A percentile compares a stretch with the other conserved stretches of the same genome.
Conservation (phyloP, 257 asterid genomes). For the Solanum peruvianum region DNA sequence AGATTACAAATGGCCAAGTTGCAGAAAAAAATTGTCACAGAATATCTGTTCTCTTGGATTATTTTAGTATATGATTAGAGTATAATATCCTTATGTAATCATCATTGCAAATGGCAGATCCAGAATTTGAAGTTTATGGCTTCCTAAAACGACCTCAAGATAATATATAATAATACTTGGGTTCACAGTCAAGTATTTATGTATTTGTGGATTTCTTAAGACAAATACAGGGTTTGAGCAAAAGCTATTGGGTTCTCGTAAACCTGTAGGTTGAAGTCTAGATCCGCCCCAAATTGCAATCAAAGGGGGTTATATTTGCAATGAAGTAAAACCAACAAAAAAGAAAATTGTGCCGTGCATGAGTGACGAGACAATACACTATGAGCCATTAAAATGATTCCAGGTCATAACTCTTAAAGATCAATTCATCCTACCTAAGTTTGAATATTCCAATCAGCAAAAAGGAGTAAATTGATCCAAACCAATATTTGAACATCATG, state of each 20-base stretch:
- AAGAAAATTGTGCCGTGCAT: not conserved
- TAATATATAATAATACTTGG: not conserved
- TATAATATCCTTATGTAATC: not conserved
- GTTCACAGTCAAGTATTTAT: not conserved
- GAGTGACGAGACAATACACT: not conserved
- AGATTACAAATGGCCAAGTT: not conserved
- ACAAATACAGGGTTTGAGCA: not conserved
- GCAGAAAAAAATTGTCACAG: not conserved
- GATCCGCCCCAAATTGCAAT: not conserved
- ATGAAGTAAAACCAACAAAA: not conserved
- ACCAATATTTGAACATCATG: not conserved
- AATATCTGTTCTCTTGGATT: not conserved
- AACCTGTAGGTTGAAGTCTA: not conserved
- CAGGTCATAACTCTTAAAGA: not conserved
- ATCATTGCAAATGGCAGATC: not conserved
- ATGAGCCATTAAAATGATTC: not conserved
- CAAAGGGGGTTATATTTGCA: not conserved
- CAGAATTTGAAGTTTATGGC: not conserved
- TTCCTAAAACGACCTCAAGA: not conserved
- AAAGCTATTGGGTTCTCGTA: not conserved
- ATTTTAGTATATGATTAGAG: not conserved
- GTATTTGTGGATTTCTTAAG: not conserved
- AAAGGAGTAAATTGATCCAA: not conserved
- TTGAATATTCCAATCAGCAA: not conserved
- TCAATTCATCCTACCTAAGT: not conserved